A percentile compares a stretch with the other conserved stretches of the same genome.
phyloP scores from a whole-genome alignment of 75 land plant species.

The Pinus albicaulis region DNA sequence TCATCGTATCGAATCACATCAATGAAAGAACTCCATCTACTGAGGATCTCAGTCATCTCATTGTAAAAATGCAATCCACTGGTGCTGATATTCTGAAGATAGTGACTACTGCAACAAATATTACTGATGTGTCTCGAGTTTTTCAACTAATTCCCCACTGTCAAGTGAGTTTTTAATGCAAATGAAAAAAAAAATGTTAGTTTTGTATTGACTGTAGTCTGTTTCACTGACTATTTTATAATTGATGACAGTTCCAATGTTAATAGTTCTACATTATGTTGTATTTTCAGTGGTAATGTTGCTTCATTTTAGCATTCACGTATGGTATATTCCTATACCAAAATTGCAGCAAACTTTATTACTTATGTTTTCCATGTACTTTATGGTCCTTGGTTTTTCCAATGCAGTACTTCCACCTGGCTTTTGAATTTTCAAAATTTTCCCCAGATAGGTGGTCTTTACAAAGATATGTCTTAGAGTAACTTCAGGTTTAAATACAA shows the following conservation, averaged over 20 bases:
- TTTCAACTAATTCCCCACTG: conserved; percentile 28
- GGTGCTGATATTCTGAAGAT: conserved; percentile 49
- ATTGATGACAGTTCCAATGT: background rate
- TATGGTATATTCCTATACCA: background rate
- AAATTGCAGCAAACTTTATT: background rate
- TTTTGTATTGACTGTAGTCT: background rate
- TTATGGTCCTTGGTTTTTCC: background rate
- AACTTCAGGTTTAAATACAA: background rate
- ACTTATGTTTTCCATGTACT: background rate
- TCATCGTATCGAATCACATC: conserved; percentile 44
- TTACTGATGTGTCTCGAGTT: conserved; percentile 39
- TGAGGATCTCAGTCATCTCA: conserved; percentile 34
- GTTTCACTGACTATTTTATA: background rate
- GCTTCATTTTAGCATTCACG: background rate
- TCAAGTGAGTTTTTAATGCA: conserved; percentile 22
- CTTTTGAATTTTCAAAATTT: background rate
- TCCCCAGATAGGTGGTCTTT: background rate
- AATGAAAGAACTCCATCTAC: conserved; percentile 32
- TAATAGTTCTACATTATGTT: background rate
- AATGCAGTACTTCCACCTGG: background rate
- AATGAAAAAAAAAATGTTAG: background rate
- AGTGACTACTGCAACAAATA: conserved; percentile 39
- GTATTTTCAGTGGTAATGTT: background rate
- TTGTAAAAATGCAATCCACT: conserved; percentile 37
- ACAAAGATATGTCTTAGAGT: background rate